Evolutionary conservation across 176 grass and related monocot species (phyloP).

Genomic region (Metroxylon sagu): DNA sequence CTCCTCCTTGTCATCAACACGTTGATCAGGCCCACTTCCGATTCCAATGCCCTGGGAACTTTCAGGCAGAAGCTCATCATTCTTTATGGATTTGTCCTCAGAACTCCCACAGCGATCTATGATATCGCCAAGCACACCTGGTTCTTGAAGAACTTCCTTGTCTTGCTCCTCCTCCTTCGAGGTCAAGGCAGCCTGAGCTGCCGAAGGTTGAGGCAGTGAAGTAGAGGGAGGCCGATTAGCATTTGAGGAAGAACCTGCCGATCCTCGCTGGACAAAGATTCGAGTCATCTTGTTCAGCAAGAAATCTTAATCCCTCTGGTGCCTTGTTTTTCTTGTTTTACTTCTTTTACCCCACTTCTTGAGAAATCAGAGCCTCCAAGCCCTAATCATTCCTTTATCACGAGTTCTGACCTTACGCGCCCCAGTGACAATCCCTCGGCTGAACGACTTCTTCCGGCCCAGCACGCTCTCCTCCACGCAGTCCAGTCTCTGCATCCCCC

Average conservation of each 20-base stretch:
- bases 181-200: slow-evolving; percentile 35
- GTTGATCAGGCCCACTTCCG: slow-evolving; percentile 20
- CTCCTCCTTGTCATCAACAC: slow-evolving; percentile 29
- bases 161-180: slow-evolving; percentile 36
- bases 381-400: slow-evolving; percentile 40
- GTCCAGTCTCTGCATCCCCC: slow-evolving; percentile 61
- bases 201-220: slow-evolving; percentile 26
- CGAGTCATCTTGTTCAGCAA: slow-evolving; percentile 59
- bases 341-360: slow-evolving; percentile 20
- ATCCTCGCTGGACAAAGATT: slow-evolving; percentile 86
- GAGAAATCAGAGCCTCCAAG: slow-evolving; percentile 17
- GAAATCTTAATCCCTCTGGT: neutral
- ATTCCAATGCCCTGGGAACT: slow-evolving; percentile 26
- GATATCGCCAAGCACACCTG: slow-evolving; percentile 2
- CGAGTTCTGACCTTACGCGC: slow-evolving; percentile 67
- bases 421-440: slow-evolving; percentile 36
- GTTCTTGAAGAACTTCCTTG: slow-evolving; percentile 28
- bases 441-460: slow-evolving; percentile 31
- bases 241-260: slow-evolving; percentile 68
- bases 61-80: slow-evolving; percentile 30
- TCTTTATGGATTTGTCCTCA: slow-evolving; percentile 33
- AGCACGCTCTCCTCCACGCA: slow-evolving; percentile 48
- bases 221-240: slow-evolving; percentile 39
- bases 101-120: slow-evolving; percentile 26
- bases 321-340: neutral